These are phyloP conservation scores for Uromyces viciae-fabae DNA, from an alignment of 1,284 basidiomycete genomes.

Conservation along the genomic window DNA sequence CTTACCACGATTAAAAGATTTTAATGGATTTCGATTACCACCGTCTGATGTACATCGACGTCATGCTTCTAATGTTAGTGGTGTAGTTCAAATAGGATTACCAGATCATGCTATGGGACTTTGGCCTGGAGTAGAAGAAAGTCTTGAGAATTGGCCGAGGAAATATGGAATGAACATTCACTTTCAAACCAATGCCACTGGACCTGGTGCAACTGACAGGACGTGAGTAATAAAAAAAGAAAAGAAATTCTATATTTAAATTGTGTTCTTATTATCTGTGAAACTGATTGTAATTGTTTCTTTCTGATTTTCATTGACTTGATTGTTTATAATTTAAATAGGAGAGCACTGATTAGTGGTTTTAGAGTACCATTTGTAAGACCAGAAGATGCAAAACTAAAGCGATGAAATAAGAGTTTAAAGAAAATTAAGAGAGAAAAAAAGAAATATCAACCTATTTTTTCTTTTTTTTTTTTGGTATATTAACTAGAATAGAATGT, in stretches of 20 bases:
- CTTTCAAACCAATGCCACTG: slow-evolving; percentile 78
- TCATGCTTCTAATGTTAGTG: slow-evolving; percentile 60
- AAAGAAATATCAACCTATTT: too few relatives aligned
- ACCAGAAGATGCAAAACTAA: slow-evolving; percentile 42
- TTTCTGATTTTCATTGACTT: too few relatives aligned
- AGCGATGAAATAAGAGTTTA: slow-evolving; percentile 12
- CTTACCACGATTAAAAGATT: slow-evolving; percentile 84
- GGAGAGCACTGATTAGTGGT: slow-evolving; percentile 71
- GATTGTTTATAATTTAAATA: too few relatives aligned
- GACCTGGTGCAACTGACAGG: slow-evolving; percentile 76
- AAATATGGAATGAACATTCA: slow-evolving; percentile 84
- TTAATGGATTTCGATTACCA: slow-evolving; percentile 72
- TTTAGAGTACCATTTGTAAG: slow-evolving; percentile 75
- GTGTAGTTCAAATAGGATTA: slow-evolving; percentile 84
- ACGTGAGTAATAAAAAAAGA: slow-evolving; percentile 61
- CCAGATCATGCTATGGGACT: slow-evolving; percentile 77
- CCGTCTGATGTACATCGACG: slow-evolving; percentile 57
- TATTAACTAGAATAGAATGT: too few relatives aligned
- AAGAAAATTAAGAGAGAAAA: too few relatives aligned
- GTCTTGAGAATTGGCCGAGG: slow-evolving; percentile 78
- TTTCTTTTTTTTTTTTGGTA: too few relatives aligned
- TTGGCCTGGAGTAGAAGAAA: slow-evolving; percentile 85
- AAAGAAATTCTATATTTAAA: too few relatives aligned
- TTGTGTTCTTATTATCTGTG: too few relatives aligned
- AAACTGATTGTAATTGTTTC: background rate